Conservation (phyloP, 1,139 yeast species). For the Magnusiomyces clavatus region DNA sequence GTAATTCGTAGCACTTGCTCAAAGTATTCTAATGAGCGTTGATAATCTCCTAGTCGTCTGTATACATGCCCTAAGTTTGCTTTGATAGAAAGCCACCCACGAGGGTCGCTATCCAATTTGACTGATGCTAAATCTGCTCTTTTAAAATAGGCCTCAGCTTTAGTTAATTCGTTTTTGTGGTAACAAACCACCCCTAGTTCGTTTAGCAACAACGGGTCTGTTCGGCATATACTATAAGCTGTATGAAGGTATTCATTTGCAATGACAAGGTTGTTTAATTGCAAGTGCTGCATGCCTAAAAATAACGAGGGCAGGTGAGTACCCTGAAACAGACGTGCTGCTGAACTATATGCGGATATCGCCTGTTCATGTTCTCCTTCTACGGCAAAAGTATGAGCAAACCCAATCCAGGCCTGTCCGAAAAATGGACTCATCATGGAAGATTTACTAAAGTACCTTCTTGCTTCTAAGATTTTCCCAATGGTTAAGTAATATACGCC, state of each 20-base stretch:
- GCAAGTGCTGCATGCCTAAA: constrained; percentile 93
- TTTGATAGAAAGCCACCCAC: constrained; percentile 80
- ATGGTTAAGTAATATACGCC: constrained; percentile 83
- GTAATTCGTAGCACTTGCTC: constrained; percentile 65
- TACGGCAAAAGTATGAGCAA: constrained; percentile 95
- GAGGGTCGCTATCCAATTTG: constrained; percentile 66
- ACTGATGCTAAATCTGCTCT: constrained; percentile 69
- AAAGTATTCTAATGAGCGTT: constrained; percentile 67
- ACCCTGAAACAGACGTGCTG: constrained; percentile 90
- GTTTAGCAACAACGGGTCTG: constrained; percentile 81
- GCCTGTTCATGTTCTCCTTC: constrained; percentile 99
- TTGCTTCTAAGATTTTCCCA: constrained; percentile 68
- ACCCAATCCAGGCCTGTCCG: constrained; percentile 97
- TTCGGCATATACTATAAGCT: constrained; percentile 68
- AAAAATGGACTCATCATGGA: constrained; percentile 83
- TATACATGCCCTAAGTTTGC: constrained; percentile 89
- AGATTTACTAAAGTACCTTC: constrained; percentile 83
- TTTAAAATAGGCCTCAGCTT: constrained; percentile 64
- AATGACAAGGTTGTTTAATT: constrained; percentile 70
- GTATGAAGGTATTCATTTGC: constrained; percentile 82
- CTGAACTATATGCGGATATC: constrained; percentile 92
- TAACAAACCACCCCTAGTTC: constrained; percentile 88
- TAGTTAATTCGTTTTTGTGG: constrained; percentile 58
- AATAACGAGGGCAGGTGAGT: constrained; percentile 85
- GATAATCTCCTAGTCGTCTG: constrained; percentile 54